Conservation (phyloP, 768 basidiomycete species). For the Lactifluus rugatus region DNA sequence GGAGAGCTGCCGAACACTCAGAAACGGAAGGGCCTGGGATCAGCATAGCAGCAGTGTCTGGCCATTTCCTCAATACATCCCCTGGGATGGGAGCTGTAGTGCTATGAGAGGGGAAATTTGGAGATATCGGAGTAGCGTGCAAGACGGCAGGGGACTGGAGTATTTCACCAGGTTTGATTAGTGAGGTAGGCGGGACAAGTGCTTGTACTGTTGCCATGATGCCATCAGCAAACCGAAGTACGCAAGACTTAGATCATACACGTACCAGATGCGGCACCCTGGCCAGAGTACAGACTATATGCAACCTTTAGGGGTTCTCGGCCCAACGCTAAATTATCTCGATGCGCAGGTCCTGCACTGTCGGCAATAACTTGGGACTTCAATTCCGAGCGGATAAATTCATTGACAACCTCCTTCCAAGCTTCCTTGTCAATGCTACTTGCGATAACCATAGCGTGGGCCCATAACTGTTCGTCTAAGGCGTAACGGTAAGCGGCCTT, state of each 20-base stretch:
- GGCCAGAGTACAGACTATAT: constrained; percentile 78
- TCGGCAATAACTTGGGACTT: constrained; percentile 30
- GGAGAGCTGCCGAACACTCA: constrained; percentile 66
- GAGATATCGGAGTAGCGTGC: constrained; percentile 46
- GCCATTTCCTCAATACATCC: constrained; percentile 68
- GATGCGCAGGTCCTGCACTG: constrained; percentile 15
- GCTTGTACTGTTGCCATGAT: background rate
- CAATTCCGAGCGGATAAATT: constrained; percentile 76
- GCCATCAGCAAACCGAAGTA: background rate
- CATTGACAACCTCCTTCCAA: constrained; percentile 84
- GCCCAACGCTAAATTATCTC: constrained; percentile 28
- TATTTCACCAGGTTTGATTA: constrained; percentile 11
- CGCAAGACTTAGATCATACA: constrained; percentile 8
- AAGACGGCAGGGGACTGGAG: constrained; percentile 2
- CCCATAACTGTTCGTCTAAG: constrained; percentile 83
- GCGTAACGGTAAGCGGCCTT: constrained; percentile 83
- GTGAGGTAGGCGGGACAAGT: constrained; percentile 10
- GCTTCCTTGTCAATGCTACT: constrained; percentile 88
- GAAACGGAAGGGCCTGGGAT: constrained; percentile 56
- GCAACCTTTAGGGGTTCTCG: constrained; percentile 69
- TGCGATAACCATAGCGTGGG: constrained; percentile 91
- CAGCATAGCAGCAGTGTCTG: constrained; percentile 78
- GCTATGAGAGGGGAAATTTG: constrained; percentile 45
- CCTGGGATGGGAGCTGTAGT: constrained; percentile 40
- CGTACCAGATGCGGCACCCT: constrained; percentile 68